Evolutionary conservation across 345 rosid species (phyloP).

Genomic region (Rhodamnia argentea): DNA sequence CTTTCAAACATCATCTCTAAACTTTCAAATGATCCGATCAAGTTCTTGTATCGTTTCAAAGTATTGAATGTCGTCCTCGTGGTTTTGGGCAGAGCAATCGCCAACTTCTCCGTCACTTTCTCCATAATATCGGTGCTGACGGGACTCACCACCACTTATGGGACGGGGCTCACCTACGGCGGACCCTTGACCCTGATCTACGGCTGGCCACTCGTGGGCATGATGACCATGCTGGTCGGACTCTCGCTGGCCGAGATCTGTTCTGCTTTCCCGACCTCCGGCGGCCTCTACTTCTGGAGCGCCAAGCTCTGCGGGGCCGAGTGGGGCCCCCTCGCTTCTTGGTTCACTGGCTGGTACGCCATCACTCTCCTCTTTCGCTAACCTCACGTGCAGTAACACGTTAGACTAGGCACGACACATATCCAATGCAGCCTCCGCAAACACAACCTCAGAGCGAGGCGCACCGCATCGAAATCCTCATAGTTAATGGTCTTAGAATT

Average conservation of each 20-base stretch:
- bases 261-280: constrained; percentile 48
- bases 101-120: constrained; percentile 42
- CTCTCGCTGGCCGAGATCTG: constrained; percentile 55
- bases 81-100: constrained; percentile 18
- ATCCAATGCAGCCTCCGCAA: neutral
- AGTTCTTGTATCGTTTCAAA: neutral
- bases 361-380: neutral
- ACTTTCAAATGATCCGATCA: neutral
- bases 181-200: constrained; percentile 45
- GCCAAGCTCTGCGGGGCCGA: constrained; percentile 30
- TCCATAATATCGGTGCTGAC: constrained; percentile 38
- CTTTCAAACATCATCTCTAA: rapidly evolving
- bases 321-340: constrained; percentile 53
- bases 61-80: neutral
- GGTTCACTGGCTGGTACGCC: constrained; percentile 60
- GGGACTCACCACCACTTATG: constrained; percentile 36
- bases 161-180: constrained; percentile 33
- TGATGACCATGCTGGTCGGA: constrained; percentile 25
- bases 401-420: neutral
- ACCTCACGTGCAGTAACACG: neutral
- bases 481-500: neutral
- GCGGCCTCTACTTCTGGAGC: constrained; percentile 57
- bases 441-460: neutral
- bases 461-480: too few species aligned
- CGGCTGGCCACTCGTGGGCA: constrained; percentile 45